These are phyloP conservation scores for Candida manassasensis DNA, from an alignment of 805 yeast genomes.

Conservation along the genomic window DNA sequence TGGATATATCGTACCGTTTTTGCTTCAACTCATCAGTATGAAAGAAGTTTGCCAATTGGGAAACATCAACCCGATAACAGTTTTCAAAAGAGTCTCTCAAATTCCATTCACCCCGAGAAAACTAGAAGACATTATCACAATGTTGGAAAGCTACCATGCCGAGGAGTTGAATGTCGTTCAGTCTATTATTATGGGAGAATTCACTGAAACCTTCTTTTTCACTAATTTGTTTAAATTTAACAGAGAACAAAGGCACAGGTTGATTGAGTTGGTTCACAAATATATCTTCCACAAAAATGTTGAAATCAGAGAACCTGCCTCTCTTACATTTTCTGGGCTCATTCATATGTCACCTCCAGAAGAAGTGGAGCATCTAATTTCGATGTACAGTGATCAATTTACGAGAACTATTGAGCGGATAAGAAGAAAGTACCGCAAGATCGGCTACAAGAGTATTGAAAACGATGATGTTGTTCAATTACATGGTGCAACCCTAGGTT, in stretches of 20 bases:
- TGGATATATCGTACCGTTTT: constrained; percentile 58
- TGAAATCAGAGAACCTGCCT: constrained; percentile 72
- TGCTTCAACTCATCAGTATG: constrained; percentile 57
- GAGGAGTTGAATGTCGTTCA: constrained; percentile 42
- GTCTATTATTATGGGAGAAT: constrained; percentile 58
- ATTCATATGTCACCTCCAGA: constrained; percentile 58
- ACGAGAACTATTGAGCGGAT: constrained; percentile 35
- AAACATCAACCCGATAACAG: constrained; percentile 49
- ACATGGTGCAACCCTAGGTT: constrained; percentile 85
- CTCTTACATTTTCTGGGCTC: constrained; percentile 72
- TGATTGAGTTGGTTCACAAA: constrained; percentile 49
- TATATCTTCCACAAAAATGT: constrained; percentile 59
- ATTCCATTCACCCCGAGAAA: constrained; percentile 23
- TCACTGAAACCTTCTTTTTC: constrained; percentile 67
- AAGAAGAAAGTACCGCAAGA: constrained; percentile 36
- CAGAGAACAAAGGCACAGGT: constrained; percentile 38
- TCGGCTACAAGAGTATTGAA: constrained; percentile 31
- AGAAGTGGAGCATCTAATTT: constrained; percentile 40
- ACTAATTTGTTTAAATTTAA: constrained; percentile 57
- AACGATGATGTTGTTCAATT: constrained; percentile 43
- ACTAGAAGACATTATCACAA: constrained; percentile 24
- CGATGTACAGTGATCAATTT: constrained; percentile 29
- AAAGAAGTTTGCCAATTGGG: constrained; percentile 79
- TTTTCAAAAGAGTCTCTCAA: constrained; percentile 41
- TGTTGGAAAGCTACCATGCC: constrained; percentile 35